These are phyloP conservation scores for Stereocaulon alpinum DNA, from an alignment of 495 filamentous ascomycete genomes.

Conservation along the genomic window DNA sequence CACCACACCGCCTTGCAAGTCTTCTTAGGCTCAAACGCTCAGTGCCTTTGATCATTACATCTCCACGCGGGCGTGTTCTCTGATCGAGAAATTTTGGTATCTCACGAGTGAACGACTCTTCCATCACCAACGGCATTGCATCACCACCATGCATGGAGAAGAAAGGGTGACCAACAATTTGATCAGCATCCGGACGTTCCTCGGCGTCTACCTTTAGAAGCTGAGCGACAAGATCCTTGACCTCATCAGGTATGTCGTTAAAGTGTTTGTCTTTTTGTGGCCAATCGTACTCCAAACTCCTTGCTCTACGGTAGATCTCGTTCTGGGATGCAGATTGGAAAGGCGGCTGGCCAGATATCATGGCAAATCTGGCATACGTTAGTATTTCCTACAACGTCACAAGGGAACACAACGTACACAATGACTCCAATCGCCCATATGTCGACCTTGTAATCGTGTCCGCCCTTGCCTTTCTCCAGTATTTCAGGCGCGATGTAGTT, in stretches of 20 bases:
- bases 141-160: conserved; percentile 53
- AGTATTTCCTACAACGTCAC: neutral
- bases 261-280: conserved; percentile 40
- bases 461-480: conserved; percentile 72
- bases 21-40: conserved; percentile 38
- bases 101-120: conserved; percentile 32
- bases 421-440: conserved; percentile 97
- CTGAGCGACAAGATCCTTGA: conserved; percentile 67
- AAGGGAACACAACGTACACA: conserved; percentile 46
- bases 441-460: conserved; percentile 88
- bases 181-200: conserved; percentile 63
- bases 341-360: conserved; percentile 81
- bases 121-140: conserved; percentile 39
- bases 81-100: conserved; percentile 37
- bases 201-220: conserved; percentile 67
- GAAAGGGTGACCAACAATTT: conserved; percentile 72
- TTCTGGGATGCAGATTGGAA: conserved; percentile 81
- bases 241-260: conserved; percentile 45
- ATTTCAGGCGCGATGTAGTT: conserved; percentile 99
- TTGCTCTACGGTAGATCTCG: conserved; percentile 72
- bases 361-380: conserved; percentile 54
- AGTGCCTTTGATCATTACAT: conserved; percentile 34
- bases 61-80: conserved; percentile 35
- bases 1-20: conserved; percentile 42
- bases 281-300: conserved; percentile 66